Evolutionary conservation across 1,139 yeast genomes (phyloP), one percentile per base, ranked within the genome.

Genomic region (Protomyces arabidopsidicola): DNA sequence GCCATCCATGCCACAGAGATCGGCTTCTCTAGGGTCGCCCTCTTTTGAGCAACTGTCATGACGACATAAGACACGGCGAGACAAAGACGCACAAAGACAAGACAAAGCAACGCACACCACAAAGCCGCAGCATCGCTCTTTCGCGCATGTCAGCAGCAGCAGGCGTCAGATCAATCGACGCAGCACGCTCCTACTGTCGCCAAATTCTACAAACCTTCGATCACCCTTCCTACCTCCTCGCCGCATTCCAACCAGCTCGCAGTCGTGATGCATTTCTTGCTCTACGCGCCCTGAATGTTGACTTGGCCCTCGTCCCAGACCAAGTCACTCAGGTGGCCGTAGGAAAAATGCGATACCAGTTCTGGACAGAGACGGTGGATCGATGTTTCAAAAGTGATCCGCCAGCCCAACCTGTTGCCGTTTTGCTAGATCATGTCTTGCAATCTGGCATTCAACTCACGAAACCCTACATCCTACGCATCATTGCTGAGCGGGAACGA

Each of bases 161-260:
- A 12, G 56, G 45, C 18, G 27, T 52, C 45, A 20, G 27, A 16
- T 58, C 62, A 6, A 27, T 67, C 14, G 55, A 62, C 5, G 48
- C 66, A 2, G 70, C 70, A 2, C 65, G 67, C 38, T 31, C 45
- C 27, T 52, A 63, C 56, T 68, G 68, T 52, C 48, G 27, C 48
- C 59, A 66, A n/a, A 48, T 68, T n/a, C 66, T 75, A 22, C 81
- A 78, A 65, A 74, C 73, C 38, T 79, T 75, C 64, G 95, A 88
- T 73, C 76, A 88, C 48, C 85, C 91, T 2, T 83, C 93, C 0
- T 82, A 82, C 67, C 74, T 88, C 10, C 76, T 88, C 27, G 82
- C 87, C 1, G 87, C 87, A 61, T 87, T 88, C 70, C 76, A 87
- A 31, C 95, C 95, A 2, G 80, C 79, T 45, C 85, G 85, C 5